Evolutionary conservation across 768 basidiomycete species (phyloP).

Genomic region (Russula abietina): DNA sequence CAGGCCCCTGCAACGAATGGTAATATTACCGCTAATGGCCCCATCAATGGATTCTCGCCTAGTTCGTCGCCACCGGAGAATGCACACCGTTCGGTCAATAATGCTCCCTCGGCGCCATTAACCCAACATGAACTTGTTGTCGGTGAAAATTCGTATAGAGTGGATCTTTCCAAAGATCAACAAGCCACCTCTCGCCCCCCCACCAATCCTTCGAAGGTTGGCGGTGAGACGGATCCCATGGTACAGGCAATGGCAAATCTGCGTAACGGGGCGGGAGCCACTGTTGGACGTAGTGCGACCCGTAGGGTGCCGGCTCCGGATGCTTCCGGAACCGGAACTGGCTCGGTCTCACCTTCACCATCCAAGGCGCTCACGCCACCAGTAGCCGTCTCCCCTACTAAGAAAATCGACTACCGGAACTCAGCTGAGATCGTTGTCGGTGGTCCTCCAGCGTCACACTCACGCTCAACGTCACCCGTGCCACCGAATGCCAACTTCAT

Average conservation of each 20-base stretch:
- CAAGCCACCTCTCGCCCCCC: constrained; percentile 35
- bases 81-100: constrained; percentile 3
- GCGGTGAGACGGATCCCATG: constrained; percentile 37
- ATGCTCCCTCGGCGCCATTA: neutral
- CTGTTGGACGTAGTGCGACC: constrained; percentile 27
- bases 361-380: constrained; percentile 22
- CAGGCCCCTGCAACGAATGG: constrained; percentile 7
- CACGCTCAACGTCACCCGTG: constrained; percentile 71
- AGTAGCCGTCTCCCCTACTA: constrained; percentile 25
- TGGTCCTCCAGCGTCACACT: constrained; percentile 56
- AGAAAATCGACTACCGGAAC: constrained; percentile 58
- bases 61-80: constrained; percentile 13
- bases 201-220: constrained; percentile 20
- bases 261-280: constrained; percentile 30
- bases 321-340: neutral
- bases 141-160: constrained; percentile 59
- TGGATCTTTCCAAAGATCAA: constrained; percentile 62
- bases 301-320: constrained; percentile 25
- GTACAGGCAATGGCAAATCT: constrained; percentile 34
- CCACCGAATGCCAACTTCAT: constrained; percentile 70
- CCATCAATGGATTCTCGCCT: constrained; percentile 14
- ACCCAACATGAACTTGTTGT: constrained; percentile 52
- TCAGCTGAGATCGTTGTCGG: constrained; percentile 80
- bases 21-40: neutral
- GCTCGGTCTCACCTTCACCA: constrained; percentile 13